Percentiles rank a stretch among this genome's conserved stretches.
These are phyloP conservation scores for Amborella trichopoda DNA, from an alignment of 164 flowering plant species.

Conservation along the genomic window DNA sequence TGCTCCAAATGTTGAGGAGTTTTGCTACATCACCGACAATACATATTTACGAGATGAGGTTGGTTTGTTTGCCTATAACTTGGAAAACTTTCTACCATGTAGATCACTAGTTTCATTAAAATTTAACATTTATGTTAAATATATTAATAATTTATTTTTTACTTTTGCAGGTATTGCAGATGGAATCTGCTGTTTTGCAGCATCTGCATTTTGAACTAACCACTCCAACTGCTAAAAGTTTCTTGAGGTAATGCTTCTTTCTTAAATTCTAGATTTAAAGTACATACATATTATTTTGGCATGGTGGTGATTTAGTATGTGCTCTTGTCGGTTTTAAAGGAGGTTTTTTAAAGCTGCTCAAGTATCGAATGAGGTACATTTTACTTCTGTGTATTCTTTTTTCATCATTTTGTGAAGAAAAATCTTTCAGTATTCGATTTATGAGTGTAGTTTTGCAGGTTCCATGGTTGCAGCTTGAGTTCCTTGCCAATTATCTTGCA, in stretches of 20 bases:
- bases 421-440: background rate
- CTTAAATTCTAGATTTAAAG: background rate
- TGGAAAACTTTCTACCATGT: too few relatives aligned
- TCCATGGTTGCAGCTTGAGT: slow-evolving; percentile 65
- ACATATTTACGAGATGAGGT: slow-evolving; percentile 96
- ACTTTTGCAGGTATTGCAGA: slow-evolving; percentile 59
- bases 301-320: too few relatives aligned
- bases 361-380: slow-evolving; percentile 48
- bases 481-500: slow-evolving; percentile 71
- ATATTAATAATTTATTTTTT: background rate
- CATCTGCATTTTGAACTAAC: slow-evolving; percentile 92
- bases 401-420: background rate
- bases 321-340: slow-evolving; percentile 26
- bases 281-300: too few relatives aligned
- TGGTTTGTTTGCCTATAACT: too few relatives aligned
- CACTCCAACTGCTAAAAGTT: slow-evolving; percentile 83
- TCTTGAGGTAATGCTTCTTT: slow-evolving; percentile 47
- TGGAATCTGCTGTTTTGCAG: slow-evolving; percentile 84
- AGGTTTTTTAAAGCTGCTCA: slow-evolving; percentile 89
- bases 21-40: slow-evolving; percentile 94
- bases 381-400: background rate
- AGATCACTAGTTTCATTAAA: background rate
- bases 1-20: slow-evolving; percentile 97
- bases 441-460: slow-evolving; percentile 19
- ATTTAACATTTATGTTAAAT: background rate